Evolutionary conservation across 2,329 filamentous ascomycete genomes (phyloP).

Genomic region (Aureobasidium namibiae): DNA sequence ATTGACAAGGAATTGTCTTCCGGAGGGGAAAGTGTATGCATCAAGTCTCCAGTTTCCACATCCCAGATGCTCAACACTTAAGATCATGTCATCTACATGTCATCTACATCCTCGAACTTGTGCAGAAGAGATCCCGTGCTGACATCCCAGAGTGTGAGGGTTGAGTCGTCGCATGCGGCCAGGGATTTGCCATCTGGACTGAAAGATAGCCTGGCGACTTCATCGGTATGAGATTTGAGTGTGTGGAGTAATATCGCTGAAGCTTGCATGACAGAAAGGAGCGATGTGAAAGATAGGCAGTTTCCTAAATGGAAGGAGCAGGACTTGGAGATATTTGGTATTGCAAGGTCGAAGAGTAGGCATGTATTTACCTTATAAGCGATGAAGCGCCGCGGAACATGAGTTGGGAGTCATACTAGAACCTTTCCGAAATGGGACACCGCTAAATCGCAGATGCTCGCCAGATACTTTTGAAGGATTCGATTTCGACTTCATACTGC

Average conservation of each 20-base stretch:
- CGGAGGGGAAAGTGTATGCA: background rate
- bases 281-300: background rate
- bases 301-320: background rate
- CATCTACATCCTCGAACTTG: background rate
- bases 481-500: too few relatives aligned
- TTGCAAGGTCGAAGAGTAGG: background rate
- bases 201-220: background rate
- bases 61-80: background rate
- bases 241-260: background rate
- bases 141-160: background rate
- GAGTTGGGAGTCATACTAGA: background rate
- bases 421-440: background rate
- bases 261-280: background rate
- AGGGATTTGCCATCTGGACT: background rate
- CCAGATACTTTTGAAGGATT: too few relatives aligned
- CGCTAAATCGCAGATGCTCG: too few relatives aligned
- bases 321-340: background rate
- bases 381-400: background rate
- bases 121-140: background rate
- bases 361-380: background rate
- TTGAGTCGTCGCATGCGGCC: background rate
- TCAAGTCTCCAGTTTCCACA: background rate
- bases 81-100: background rate
- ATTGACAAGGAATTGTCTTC: background rate
- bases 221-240: background rate